Percentiles rank a stretch among this genome's conserved stretches.
Conservation (phyloP, 176 grass and related monocot species). For the Poa pratensis region DNA sequence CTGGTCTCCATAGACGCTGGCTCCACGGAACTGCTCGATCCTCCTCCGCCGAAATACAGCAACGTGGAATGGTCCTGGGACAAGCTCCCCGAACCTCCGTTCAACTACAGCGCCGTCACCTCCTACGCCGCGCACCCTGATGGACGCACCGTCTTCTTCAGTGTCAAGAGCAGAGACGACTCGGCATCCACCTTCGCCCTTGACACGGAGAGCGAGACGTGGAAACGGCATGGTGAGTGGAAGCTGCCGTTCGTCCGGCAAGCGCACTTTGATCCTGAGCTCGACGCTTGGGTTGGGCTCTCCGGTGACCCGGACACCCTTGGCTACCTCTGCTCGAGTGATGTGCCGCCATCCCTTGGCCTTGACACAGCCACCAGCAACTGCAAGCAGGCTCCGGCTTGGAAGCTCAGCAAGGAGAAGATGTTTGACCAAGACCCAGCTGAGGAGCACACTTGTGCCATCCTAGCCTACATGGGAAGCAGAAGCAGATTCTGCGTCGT, state of each 20-base stretch:
- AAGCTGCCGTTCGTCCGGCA: not conserved
- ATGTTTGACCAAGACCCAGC: not conserved
- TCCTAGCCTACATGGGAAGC: not conserved
- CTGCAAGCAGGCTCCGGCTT: not conserved
- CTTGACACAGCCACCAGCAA: not conserved
- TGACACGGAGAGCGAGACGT: not conserved
- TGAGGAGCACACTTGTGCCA: not conserved
- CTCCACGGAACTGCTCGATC: not conserved
- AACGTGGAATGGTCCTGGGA: not conserved
- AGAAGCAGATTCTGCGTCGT: constrained; percentile 26
- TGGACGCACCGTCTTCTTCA: not conserved
- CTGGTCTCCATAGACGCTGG: not conserved
- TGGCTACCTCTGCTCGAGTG: not conserved
- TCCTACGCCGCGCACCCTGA: not conserved
- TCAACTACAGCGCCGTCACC: not conserved
- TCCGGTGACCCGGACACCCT: not conserved
- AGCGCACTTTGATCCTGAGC: not conserved
- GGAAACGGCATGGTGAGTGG: not conserved
- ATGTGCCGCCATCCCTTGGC: not conserved
- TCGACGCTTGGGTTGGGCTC: not conserved
- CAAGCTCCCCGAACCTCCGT: not conserved
- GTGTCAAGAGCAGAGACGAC: not conserved
- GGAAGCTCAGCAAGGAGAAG: constrained; percentile 23
- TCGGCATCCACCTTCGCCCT: not conserved
- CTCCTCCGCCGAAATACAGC: not conserved